Evolutionary conservation across 495 filamentous ascomycete genomes (phyloP).

Genomic region (Hypoxylon cercidicola): DNA sequence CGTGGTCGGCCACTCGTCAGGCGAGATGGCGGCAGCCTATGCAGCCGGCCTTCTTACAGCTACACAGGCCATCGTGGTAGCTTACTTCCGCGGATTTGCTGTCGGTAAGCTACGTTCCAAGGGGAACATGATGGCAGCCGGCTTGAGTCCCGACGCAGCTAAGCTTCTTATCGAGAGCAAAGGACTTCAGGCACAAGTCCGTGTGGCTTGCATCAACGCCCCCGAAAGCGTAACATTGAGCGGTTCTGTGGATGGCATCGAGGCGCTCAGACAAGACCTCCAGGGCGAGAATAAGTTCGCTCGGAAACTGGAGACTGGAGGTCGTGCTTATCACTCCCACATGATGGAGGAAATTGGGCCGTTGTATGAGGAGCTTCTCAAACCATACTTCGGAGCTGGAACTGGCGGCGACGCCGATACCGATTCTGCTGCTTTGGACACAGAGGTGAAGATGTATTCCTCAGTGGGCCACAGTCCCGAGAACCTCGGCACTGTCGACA

Average conservation of each 20-base stretch:
- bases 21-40: conserved; percentile 68
- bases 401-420: background rate
- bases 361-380: conserved; percentile 46
- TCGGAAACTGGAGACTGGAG: conserved; percentile 38
- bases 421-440: background rate
- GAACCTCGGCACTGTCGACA: conserved; percentile 24
- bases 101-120: conserved; percentile 43
- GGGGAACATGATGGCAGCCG: conserved; percentile 62
- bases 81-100: conserved; percentile 56
- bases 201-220: conserved; percentile 64
- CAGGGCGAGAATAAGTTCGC: conserved; percentile 49
- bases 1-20: conserved; percentile 70
- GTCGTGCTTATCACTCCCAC: conserved; percentile 58
- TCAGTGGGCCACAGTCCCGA: conserved; percentile 6
- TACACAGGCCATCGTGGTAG: conserved; percentile 59
- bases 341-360: conserved; percentile 51
- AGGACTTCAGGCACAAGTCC: conserved; percentile 20
- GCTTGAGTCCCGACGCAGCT: conserved; percentile 40
- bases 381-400: conserved; percentile 14
- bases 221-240: conserved; percentile 60
- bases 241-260: conserved; percentile 53
- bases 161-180: conserved; percentile 26
- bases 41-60: conserved; percentile 55
- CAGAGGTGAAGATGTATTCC: conserved; percentile 5
- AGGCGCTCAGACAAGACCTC: conserved; percentile 40